These are phyloP conservation scores for Crithidia acanthocephali DNA, from an alignment of 208 protist genomes.

Conservation along the genomic window DNA sequence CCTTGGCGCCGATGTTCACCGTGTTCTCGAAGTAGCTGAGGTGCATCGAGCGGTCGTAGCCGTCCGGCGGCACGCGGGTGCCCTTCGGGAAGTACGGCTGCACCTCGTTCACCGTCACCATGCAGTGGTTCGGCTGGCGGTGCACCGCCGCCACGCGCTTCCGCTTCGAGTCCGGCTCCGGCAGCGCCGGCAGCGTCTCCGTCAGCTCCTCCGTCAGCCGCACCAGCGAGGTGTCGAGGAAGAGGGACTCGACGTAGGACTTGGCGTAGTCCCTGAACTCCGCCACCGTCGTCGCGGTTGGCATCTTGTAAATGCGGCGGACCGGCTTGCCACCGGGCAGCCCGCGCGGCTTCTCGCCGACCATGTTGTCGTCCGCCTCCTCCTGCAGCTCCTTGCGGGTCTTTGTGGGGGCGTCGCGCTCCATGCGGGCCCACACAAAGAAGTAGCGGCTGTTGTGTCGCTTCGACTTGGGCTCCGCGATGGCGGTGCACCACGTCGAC, in stretches of 20 bases:
- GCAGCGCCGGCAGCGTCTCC: slow-evolving; percentile 67
- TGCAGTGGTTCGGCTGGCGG: slow-evolving; percentile 73
- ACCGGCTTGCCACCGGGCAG: slow-evolving; percentile 61
- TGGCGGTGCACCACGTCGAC: slow-evolving; percentile 73
- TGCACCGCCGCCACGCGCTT: slow-evolving; percentile 64
- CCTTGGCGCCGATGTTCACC: slow-evolving; percentile 37
- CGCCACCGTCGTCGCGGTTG: slow-evolving; percentile 40
- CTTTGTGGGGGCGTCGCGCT: slow-evolving; percentile 46
- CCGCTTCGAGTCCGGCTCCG: slow-evolving; percentile 67
- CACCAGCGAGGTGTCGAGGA: slow-evolving; percentile 64
- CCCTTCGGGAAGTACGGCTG: slow-evolving; percentile 71
- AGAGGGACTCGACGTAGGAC: slow-evolving; percentile 66
- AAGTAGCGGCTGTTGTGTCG: slow-evolving; percentile 75
- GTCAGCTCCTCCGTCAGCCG: slow-evolving; percentile 67
- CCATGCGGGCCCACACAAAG: slow-evolving; percentile 85
- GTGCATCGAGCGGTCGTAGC: slow-evolving; percentile 74
- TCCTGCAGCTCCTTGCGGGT: slow-evolving; percentile 42
- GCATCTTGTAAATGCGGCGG: slow-evolving; percentile 88
- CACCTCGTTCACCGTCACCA: slow-evolving; percentile 81
- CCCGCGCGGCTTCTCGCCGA: slow-evolving; percentile 57
- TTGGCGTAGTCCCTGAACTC: slow-evolving; percentile 72
- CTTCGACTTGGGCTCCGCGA: slow-evolving; percentile 52
- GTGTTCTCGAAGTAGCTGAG: slow-evolving; percentile 71
- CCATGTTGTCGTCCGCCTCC: slow-evolving; percentile 43
- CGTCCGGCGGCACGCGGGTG: slow-evolving; percentile 46